phyloP scores from a whole-genome alignment of 768 basidiomycete genomes.

The Sistotremastrum suecicum region DNA sequence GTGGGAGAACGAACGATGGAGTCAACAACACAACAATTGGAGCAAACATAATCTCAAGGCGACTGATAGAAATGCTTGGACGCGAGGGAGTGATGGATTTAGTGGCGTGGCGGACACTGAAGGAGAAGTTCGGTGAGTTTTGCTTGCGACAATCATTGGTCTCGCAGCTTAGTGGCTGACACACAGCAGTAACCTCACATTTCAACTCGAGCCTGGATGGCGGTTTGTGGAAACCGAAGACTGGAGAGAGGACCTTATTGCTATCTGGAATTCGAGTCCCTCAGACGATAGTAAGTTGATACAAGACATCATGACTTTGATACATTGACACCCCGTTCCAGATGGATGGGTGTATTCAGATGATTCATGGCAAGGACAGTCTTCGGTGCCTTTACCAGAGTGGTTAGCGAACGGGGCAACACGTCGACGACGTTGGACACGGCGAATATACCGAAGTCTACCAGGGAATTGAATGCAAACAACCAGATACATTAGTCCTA shows the following conservation, averaged over 20 bases:
- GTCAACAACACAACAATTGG: conserved; percentile 21
- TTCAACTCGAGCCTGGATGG: conserved; percentile 65
- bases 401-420: conserved; percentile 38
- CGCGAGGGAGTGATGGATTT: conserved; percentile 58
- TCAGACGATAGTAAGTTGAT: conserved; percentile 21
- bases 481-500: too few species aligned
- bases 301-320: conserved; percentile 4
- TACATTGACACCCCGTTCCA: conserved; percentile 11
- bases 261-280: conserved; percentile 34
- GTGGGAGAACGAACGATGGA: conserved; percentile 70
- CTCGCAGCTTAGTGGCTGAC: not conserved
- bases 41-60: conserved; percentile 21
- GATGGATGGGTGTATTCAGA: conserved; percentile 79
- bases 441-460: conserved; percentile 39
- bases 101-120: conserved; percentile 33
- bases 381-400: conserved; percentile 23
- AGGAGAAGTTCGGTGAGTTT: conserved; percentile 48
- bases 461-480: not conserved
- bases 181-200: conserved; percentile 65
- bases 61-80: conserved; percentile 52
- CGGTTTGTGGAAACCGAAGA: conserved; percentile 61
- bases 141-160: conserved; percentile 2
- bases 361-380: conserved; percentile 52
- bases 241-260: conserved; percentile 56
- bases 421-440: conserved; percentile 52